Evolutionary conservation across 2,329 filamentous ascomycete species (phyloP).

Genomic region (Zasmidium angulare): DNA sequence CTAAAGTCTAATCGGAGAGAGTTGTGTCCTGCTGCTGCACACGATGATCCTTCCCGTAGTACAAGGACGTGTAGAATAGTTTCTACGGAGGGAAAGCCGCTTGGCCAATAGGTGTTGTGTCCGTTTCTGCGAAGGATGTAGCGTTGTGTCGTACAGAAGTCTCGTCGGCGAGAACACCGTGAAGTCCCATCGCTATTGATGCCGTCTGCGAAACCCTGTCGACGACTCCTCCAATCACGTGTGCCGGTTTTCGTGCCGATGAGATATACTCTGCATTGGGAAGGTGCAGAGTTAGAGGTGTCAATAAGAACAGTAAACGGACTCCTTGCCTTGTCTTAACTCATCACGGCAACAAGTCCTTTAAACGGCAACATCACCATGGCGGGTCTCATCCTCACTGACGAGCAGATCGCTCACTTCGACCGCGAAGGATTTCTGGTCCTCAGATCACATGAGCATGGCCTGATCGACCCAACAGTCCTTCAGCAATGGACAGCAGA

Average conservation of each 20-base stretch:
- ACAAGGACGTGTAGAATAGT: background rate
- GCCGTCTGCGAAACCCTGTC: background rate
- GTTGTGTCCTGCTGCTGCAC: background rate
- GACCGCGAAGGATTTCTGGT: constrained; percentile 26
- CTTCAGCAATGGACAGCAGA: constrained; percentile 27
- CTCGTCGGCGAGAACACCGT: background rate
- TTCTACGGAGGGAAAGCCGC: constrained; percentile 9
- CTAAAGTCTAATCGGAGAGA: background rate
- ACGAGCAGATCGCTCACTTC: constrained; percentile 25
- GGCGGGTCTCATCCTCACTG: constrained; percentile 21
- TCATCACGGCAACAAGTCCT: background rate
- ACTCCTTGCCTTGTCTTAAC: background rate
- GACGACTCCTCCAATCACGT: background rate
- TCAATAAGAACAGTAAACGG: background rate
- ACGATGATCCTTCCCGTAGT: background rate
- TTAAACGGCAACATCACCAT: constrained; percentile 9
- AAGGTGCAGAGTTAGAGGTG: background rate
- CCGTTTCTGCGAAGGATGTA: background rate
- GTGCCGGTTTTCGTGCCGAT: background rate
- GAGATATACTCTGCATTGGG: background rate
- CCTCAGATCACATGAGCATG: constrained; percentile 21
- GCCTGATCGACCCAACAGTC: constrained; percentile 18
- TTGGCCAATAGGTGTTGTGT: background rate
- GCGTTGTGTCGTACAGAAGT: background rate
- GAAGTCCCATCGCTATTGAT: background rate